Base-by-base conservation (phyloP, 2,329 filamentous ascomycete genomes). In the Colletotrichum zoysiae region DNA sequence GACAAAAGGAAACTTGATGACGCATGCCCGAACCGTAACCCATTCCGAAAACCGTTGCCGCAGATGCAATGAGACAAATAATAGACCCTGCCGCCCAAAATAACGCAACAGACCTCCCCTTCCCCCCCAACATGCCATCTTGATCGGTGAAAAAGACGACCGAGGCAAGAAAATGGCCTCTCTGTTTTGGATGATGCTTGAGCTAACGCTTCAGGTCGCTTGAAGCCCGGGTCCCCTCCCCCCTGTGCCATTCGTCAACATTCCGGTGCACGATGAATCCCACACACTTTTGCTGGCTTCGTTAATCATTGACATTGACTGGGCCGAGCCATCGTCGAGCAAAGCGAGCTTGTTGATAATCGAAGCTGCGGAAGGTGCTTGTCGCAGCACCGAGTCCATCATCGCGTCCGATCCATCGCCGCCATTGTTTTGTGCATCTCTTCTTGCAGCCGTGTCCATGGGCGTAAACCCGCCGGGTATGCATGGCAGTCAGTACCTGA, bases 1-100 rank as follows among this genome's bases (percentile, higher is more conserved):
- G 70, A 65, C 58, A 60, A 70, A 71, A 64, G 40, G 48, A 71
- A 61, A 65, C 53, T 64, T 70, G 60, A 50, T 71, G 55, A 69
- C 65, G 55, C 55, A 71, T 71, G 70, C 65, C 70, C 55, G 48
- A 70, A 70, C 70, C 70, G 48, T 71, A 56, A 69, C 55, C 65
- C 65, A 70, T 71, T 69, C 66, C 69, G 51, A 68, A 61, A 51
- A 55, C 69, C 70, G 65, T 71, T 71, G 65, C 59, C 57, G 70
- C 70, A 71, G 65, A 71, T 71, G 70, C 70, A 69, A 65, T 71
- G 59, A 71, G 65, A 69, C 60, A 71, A 64, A 71, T 44, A 65
- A 69, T 48, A 64, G 53, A 71, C 70, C 68, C 59, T 70, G 55
- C 65, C 65, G 40, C 65, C 70, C 70, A 26, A 57, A 57, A 44